Evolutionary conservation across 1,139 yeast species (phyloP), one percentile per base, ranked within the genome.

Genomic region (Candida gigantensis): DNA sequence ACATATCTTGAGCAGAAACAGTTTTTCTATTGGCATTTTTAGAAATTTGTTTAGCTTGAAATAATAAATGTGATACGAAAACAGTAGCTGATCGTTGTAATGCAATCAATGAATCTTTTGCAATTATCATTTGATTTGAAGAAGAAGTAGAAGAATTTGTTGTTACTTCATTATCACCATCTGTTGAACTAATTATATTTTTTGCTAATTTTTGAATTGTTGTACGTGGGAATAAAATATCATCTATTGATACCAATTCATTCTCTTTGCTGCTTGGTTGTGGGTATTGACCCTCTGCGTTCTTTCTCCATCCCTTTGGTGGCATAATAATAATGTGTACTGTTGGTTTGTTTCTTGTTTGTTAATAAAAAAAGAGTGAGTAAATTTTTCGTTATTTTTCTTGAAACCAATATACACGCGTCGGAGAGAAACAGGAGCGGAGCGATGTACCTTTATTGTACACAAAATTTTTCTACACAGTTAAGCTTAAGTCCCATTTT

Each of bases 241-340:
- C 87, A 38, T 83, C 88, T 8, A 84, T 81, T 0, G 87, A 77
- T 3, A 79, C 69, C 35, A 69, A 64, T 38, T 81, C 87, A 12
- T 71, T 66, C 23, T 79, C 82, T 39, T 72, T 70, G n/a, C 66
- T 67, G 15, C 34, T 31, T 6, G 79, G 66, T 32, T 55, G 68
- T 1, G 82, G 82, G 44, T 72, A 76, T 27, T 76, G 72, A 5
- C 84, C 87, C 37, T 80, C 87, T 1, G 83, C 79, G 52, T 79
- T 83, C 54, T 81, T 83, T 64, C 85, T 81, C 89, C 88, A 82
- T 31, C 89, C 88, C 58, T 83, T 83, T 53, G 89, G 89, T 43
- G 92, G 89, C 92, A 83, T 83, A 12, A 19, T 11, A 16, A 11
- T n/a, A n/a, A n/a, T n/a, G n/a, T n/a, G n/a, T n/a, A n/a, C n/a